A percentile compares a stretch with the other conserved stretches of the same genome.
Evolutionary conservation across 768 basidiomycete species (phyloP).

Genomic region (Leccinum imitatum): DNA sequence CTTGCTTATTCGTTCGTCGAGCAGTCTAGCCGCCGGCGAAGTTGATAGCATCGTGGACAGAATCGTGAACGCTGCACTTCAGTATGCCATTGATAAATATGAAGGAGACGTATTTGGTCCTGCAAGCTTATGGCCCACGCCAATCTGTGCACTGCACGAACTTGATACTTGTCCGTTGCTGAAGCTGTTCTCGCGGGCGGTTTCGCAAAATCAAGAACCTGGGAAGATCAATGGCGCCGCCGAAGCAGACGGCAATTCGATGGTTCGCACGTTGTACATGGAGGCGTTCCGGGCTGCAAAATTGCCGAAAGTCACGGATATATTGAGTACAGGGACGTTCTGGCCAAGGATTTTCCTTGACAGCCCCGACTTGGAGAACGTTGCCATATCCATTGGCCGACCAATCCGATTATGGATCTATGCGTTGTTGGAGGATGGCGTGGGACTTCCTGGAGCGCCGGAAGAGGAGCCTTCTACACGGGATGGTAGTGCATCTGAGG

Average conservation of each 20-base stretch:
- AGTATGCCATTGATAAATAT: constrained; percentile 71
- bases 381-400: constrained; percentile 59
- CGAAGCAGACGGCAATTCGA: constrained; percentile 16
- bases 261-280: constrained; percentile 53
- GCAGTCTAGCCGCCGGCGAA: constrained; percentile 57
- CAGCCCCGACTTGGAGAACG: constrained; percentile 70
- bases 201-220: constrained; percentile 17
- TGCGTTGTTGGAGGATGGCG: constrained; percentile 62
- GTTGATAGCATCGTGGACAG: constrained; percentile 62
- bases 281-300: constrained; percentile 61
- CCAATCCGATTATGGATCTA: constrained; percentile 67
- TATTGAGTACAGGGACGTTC: constrained; percentile 58
- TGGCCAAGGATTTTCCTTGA: constrained; percentile 80
- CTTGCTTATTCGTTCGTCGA: constrained; percentile 51
- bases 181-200: constrained; percentile 49
- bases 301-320: constrained; percentile 58
- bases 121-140: constrained; percentile 51
- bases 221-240: constrained; percentile 13
- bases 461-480: constrained; percentile 9
- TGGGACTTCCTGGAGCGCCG: constrained; percentile 52
- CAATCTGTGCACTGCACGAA: constrained; percentile 62
- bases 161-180: constrained; percentile 55
- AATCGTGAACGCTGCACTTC: constrained; percentile 70
- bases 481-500: constrained; percentile 23
- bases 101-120: constrained; percentile 40